Base-by-base conservation (phyloP, 768 basidiomycete genomes). In the Termitomyces sp. region DNA sequence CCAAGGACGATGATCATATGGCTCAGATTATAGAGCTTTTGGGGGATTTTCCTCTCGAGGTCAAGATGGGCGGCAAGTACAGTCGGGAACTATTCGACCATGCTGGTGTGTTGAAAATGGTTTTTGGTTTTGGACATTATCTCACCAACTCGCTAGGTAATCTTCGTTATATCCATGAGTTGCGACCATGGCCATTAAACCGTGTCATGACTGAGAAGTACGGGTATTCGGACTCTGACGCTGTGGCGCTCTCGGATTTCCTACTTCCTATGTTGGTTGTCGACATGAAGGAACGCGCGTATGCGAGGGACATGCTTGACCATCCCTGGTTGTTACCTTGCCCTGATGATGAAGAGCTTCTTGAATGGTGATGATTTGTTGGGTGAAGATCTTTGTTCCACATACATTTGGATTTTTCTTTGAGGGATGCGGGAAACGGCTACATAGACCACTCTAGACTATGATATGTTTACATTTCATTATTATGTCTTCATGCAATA, bases 1-100 rank as follows among this genome's bases (percentile, higher is more conserved):
- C 84, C 56, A 94, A 94, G 70, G 93, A 97, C 68, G 93, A 95
- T 65, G 96, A 98, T 68, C 94, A 97, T 63, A 84, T 95, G 80
- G 94, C 94, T 35, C 93, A 95, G 73, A 91, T 96, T 58, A 87
- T 95, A 54, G 94, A 97, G 74, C 76, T 97, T 10, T 72, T 95
- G 56, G 93, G 93, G 34, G 89, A 93, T 70, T 83, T 87, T 58
- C 72, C 83, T 14, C 64, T 84, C 26, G 80, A 83, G 47, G 77
- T 87, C 43, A 93, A 91, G 73, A 83, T 88, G 79, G 85, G 85
- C 24, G 93, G 94, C 32, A 87, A 84, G 64, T 93, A 87, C 68
- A 88, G 87, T 60, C 79, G 86, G 52, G 91, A 96, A 64, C 68
- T 96, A 58, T 96, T 96, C 67, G 91, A 90, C 60, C 78, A 82